A percentile compares a stretch with the other conserved stretches of the same genome.
Evolutionary conservation across 1,284 basidiomycete genomes (phyloP).

Genomic region (Heterobasidion occidentale): DNA sequence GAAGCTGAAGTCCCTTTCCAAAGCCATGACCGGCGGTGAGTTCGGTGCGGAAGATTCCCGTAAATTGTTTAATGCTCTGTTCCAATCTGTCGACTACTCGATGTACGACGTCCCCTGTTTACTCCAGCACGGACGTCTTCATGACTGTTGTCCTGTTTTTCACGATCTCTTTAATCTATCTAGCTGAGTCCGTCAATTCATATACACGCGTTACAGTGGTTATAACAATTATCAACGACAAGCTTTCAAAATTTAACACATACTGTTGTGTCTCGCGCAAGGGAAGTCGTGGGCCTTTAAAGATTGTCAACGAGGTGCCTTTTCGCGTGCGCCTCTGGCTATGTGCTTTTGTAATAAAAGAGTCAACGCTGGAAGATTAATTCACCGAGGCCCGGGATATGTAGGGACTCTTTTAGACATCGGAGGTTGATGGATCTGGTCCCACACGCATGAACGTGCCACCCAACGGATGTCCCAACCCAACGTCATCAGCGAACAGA

Average conservation of each 20-base stretch:
- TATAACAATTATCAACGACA: too few species aligned
- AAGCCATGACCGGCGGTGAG: conserved; percentile 33
- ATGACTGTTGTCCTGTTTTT: too few species aligned
- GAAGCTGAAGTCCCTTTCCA: conserved; percentile 32
- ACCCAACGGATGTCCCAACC: conserved; percentile 38
- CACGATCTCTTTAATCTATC: too few species aligned
- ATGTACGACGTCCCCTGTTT: too few species aligned
- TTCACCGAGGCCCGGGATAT: neutral
- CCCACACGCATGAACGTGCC: conserved; percentile 44
- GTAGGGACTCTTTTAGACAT: neutral
- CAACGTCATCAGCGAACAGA: conserved; percentile 31
- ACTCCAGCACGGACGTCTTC: too few species aligned
- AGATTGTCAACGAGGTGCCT: too few species aligned
- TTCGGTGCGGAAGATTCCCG: conserved; percentile 38
- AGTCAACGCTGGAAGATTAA: neutral
- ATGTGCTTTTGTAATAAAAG: neutral
- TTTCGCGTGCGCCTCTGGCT: too few species aligned
- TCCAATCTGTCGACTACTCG: conserved; percentile 5
- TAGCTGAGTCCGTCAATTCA: too few species aligned
- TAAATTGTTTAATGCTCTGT: conserved; percentile 34
- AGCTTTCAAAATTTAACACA: too few species aligned
- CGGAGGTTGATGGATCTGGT: conserved; percentile 18
- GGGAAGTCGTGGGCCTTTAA: too few species aligned
- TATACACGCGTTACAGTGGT: too few species aligned
- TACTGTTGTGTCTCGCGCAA: too few species aligned